Evolutionary conservation across 2,329 filamentous ascomycete species (phyloP), one percentile per base, ranked within the genome.

Genomic region (Fusarium xyrophilum): DNA sequence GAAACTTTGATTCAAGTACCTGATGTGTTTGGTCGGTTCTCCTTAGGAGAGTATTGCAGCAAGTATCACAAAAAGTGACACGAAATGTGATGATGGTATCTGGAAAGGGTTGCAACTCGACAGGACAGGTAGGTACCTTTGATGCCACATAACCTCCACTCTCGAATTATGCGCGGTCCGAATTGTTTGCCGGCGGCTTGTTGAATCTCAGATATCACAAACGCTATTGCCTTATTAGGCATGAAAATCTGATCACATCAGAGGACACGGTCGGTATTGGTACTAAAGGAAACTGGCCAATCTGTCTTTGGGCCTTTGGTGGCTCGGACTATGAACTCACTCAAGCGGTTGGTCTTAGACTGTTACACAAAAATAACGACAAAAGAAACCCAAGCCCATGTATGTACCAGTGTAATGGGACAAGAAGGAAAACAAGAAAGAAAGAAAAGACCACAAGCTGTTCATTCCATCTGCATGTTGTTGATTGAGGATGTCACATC

Each of bases 201-300:
- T 30, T 28, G 33, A 36, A 47, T 51, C 38, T 67, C 52, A 62
- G 28, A 56, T 67, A 32, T 39, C 25, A 67, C 32, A 54, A 38
- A 46, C 28, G 23, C 21, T 19, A 23, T 23, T 17, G 23, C 15
- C 43, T 15, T 7, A 36, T 15, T 9, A 43, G n/a, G 14, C 32
- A 44, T 42, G 35, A 38, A 25, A 50, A 39, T 39, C 23, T 28
- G 36, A 35, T 36, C 46, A 23, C 39, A 23, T 33, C 23, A 30
- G n/a, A 30, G 33, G 38, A 52, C 33, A 42, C n/a, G 33, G 30
- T n/a, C 43, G 30, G 32, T 21, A 28, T 28, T 42, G 36, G 43
- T 39, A 32, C 38, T 27, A 28, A 27, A 13, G 19, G 13, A 23
- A 23, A 15, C 15, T 8, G 14, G 15, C 27, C 51, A 33, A n/a